A percentile compares a stretch with the other conserved stretches of the same genome.
Conservation (phyloP, 805 yeast species). For the Ogataea glucozyma region DNA sequence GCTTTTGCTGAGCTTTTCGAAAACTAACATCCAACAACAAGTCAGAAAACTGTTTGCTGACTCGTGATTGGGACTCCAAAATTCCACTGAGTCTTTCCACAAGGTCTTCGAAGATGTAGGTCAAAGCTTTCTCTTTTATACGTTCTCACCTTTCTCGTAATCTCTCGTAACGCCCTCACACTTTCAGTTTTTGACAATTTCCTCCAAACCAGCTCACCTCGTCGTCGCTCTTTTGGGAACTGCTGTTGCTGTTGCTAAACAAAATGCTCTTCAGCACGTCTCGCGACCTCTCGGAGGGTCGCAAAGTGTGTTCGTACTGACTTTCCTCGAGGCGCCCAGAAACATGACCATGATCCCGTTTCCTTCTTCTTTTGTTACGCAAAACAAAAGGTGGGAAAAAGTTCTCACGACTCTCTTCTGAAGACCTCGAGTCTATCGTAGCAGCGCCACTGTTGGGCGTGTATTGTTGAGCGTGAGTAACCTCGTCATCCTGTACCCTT, state of each 20-base stretch:
- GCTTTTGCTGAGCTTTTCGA: too few relatives aligned
- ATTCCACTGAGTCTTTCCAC: too few relatives aligned
- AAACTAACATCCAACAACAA: too few relatives aligned
- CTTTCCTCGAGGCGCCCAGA: conserved; percentile 7
- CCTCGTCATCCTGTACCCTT: too few relatives aligned
- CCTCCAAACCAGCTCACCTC: conserved; percentile 30
- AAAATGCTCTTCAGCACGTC: conserved; percentile 13
- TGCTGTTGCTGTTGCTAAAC: conserved; percentile 12
- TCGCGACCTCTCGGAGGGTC: conserved; percentile 8
- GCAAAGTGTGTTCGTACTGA: conserved; percentile 2
- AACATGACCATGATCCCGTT: background rate
- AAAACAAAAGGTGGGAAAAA: conserved; percentile 10
- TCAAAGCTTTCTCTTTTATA: too few relatives aligned
- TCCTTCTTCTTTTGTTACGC: conserved; percentile 13
- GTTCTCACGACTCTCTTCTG: conserved; percentile 13
- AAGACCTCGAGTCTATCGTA: conserved; percentile 8
- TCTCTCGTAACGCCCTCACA: conserved; percentile 6
- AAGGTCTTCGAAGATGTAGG: too few relatives aligned
- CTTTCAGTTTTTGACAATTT: conserved; percentile 20
- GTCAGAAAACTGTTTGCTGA: too few relatives aligned
- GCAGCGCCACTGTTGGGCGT: background rate
- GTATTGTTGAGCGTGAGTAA: too few relatives aligned
- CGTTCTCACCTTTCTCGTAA: too few relatives aligned
- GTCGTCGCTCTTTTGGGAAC: conserved; percentile 22
- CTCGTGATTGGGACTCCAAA: too few relatives aligned